These are phyloP conservation scores for Teratosphaeria nubilosa DNA, from an alignment of 2,329 filamentous ascomycete species.

Conservation along the genomic window DNA sequence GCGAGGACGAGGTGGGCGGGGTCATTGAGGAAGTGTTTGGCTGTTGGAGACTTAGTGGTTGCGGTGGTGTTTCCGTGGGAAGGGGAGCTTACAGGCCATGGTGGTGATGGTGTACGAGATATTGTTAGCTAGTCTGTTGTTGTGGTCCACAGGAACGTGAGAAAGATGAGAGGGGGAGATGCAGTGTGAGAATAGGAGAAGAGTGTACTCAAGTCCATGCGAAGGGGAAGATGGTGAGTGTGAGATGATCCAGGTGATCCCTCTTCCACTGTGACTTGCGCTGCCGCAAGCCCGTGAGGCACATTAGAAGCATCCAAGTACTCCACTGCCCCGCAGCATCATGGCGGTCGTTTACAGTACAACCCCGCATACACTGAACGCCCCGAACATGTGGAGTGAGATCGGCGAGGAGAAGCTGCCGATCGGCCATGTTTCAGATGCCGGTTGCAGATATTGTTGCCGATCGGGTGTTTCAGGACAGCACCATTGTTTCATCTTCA, in stretches of 20 bases:
- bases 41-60: conserved; percentile 5
- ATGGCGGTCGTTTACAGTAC: background rate
- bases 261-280: background rate
- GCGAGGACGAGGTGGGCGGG: conserved; percentile 66
- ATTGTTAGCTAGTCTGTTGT: background rate
- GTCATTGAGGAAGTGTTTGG: conserved; percentile 84
- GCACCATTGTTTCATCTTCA: too few relatives aligned
- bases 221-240: background rate
- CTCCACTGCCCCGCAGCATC: background rate
- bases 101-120: background rate
- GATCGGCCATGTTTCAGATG: background rate
- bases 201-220: background rate
- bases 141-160: background rate
- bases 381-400: background rate
- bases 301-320: background rate
- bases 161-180: background rate
- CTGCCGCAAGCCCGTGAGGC: background rate
- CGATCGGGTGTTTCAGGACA: background rate
- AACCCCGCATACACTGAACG: background rate
- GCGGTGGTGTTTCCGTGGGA: background rate
- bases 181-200: background rate
- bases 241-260: background rate
- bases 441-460: background rate
- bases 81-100: background rate
- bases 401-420: background rate